Percentiles rank a stretch among this genome's conserved stretches.
Conservation (phyloP, 345 rosid genomes). For the Citrus unshiu region DNA sequence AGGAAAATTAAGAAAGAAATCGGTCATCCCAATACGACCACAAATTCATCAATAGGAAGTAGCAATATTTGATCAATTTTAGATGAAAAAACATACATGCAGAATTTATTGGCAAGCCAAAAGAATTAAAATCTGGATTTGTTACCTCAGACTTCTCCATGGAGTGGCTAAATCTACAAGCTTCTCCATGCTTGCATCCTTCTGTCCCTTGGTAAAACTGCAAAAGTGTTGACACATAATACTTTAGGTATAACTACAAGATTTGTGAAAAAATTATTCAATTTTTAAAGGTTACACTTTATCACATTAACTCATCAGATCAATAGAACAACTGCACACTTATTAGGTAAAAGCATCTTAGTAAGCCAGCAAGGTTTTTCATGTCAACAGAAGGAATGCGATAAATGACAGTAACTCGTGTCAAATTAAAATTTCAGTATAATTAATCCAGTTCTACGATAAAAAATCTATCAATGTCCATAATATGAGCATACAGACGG, state of each 20-base stretch:
- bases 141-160: conserved; percentile 15
- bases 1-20: not conserved
- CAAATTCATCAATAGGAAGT: not conserved
- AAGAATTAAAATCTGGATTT: conserved; percentile 7
- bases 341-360: not conserved
- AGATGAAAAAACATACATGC: not conserved
- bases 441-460: not conserved
- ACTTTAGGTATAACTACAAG: not conserved
- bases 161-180: conserved; percentile 30
- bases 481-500: not conserved
- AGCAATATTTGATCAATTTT: not conserved
- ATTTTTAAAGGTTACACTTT: not conserved
- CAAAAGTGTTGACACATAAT: conserved; percentile 5
- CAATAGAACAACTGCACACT: not conserved
- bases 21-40: not conserved
- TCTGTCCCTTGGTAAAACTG: conserved; percentile 22
- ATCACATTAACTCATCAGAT: not conserved
- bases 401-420: not conserved
- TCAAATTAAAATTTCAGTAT: not conserved
- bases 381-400: not conserved
- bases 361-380: not conserved
- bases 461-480: not conserved
- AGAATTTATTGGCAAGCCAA: conserved; percentile 20
- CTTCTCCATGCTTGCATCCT: conserved; percentile 29
- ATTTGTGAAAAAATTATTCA: not conserved